Evolutionary conservation across 805 yeast genomes (phyloP).

Genomic region (Metschnikowia reukaufii): DNA sequence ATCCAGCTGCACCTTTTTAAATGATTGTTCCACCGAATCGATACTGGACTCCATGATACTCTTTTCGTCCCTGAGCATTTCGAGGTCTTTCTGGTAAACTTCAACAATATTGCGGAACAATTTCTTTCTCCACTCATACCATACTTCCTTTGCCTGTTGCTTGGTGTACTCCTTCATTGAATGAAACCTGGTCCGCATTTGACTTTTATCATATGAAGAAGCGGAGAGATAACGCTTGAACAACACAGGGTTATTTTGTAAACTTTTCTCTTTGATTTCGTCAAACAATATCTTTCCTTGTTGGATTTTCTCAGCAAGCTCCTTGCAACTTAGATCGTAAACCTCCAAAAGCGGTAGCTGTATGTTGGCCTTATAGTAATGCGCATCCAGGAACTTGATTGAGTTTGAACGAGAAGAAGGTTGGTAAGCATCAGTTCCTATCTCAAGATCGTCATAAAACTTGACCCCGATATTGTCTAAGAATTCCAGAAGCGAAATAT

Average conservation of each 20-base stretch:
- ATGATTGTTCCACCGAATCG: slow-evolving; percentile 13
- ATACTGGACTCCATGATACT: slow-evolving; percentile 16
- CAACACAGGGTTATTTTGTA: slow-evolving; percentile 48
- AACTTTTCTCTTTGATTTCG: slow-evolving; percentile 47
- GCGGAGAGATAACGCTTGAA: slow-evolving; percentile 50
- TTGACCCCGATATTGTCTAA: slow-evolving; percentile 40
- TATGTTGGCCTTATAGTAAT: slow-evolving; percentile 40
- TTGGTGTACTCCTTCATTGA: slow-evolving; percentile 51
- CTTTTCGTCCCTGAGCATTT: slow-evolving; percentile 24
- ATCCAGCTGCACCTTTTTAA: slow-evolving; percentile 17
- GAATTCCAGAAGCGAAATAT: slow-evolving; percentile 40
- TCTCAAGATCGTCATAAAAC: slow-evolving; percentile 48
- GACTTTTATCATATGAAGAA: slow-evolving; percentile 34
- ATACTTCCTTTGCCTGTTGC: slow-evolving; percentile 51
- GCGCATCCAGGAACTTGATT: slow-evolving; percentile 20
- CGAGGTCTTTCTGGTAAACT: slow-evolving; percentile 26
- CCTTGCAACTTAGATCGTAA: slow-evolving; percentile 54
- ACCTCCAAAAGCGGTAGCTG: slow-evolving; percentile 47
- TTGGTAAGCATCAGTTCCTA: slow-evolving; percentile 28
- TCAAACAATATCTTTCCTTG: slow-evolving; percentile 50
- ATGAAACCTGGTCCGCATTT: slow-evolving; percentile 49
- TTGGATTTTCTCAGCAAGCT: slow-evolving; percentile 48
- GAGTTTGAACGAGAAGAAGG: slow-evolving; percentile 14
- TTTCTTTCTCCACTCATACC: slow-evolving; percentile 65
- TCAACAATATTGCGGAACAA: slow-evolving; percentile 46